A percentile compares a stretch with the other conserved stretches of the same genome.
phyloP scores from a whole-genome alignment of 345 rosid species.

The Melastoma malabathricum region DNA sequence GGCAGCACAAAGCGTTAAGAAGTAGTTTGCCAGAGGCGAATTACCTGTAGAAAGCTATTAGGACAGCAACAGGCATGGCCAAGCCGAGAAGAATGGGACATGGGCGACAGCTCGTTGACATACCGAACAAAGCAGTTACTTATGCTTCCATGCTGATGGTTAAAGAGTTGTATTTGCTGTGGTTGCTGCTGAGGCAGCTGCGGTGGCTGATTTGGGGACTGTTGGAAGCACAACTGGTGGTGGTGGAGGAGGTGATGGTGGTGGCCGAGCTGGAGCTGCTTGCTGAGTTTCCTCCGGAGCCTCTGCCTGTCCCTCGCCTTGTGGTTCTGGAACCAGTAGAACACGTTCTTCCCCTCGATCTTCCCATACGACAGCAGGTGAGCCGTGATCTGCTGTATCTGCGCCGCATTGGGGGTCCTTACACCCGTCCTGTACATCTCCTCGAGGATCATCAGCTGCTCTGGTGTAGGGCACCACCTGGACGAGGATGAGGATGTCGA shows the following conservation, averaged over 20 bases:
- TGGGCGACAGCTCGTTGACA: background rate
- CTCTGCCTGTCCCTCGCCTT: slow-evolving; percentile 89
- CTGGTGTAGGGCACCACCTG: slow-evolving; percentile 97
- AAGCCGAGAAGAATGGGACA: background rate
- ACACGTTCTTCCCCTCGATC: slow-evolving; percentile 89
- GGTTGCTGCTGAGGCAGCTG: background rate
- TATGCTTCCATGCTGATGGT: background rate
- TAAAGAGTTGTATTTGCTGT: background rate
- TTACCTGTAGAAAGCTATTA: too few relatives aligned
- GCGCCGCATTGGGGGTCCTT: slow-evolving; percentile 72
- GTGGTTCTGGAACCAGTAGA: slow-evolving; percentile 96
- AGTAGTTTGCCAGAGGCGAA: too few relatives aligned
- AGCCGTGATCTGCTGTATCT: slow-evolving; percentile 74
- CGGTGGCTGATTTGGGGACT: slow-evolving; percentile 1
- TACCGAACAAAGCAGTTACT: slow-evolving; percentile 1
- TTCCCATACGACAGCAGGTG: slow-evolving; percentile 63
- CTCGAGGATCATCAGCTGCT: slow-evolving; percentile 81
- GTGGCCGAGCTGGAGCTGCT: slow-evolving; percentile 56
- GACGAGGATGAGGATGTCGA: slow-evolving; percentile 27
- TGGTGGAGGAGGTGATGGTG: slow-evolving; percentile 12
- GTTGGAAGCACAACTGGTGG: slow-evolving; percentile 16
- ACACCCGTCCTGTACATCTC: slow-evolving; percentile 76
- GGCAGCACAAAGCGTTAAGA: too few relatives aligned
- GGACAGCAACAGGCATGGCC: background rate
- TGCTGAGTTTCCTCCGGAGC: slow-evolving; percentile 59